phyloP scores from a whole-genome alignment of 257 asterid species.

The Craterostigma plantagineum region DNA sequence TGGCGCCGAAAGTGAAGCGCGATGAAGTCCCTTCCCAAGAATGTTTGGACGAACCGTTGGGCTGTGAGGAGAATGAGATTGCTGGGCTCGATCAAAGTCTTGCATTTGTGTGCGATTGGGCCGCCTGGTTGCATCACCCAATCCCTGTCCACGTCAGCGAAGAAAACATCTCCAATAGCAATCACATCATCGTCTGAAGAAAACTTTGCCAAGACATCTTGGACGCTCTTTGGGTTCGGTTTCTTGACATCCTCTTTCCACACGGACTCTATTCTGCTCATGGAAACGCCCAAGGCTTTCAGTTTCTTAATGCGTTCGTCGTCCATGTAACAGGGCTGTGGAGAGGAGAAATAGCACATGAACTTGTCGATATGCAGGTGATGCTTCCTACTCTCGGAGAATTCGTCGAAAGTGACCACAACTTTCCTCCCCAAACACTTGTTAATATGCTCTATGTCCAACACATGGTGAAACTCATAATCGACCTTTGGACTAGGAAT shows the following conservation, averaged over 20 bases:
- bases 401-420: conserved; percentile 77
- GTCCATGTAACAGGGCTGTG: conserved; percentile 73
- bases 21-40: conserved; percentile 64
- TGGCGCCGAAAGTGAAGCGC: conserved; percentile 96
- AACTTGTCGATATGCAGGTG: conserved; percentile 56
- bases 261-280: conserved; percentile 53
- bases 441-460: conserved; percentile 74
- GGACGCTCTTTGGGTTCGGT: conserved; percentile 38
- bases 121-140: conserved; percentile 98
- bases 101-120: conserved; percentile 74
- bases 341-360: conserved; percentile 76
- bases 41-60: conserved; percentile 86
- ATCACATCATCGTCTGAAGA: conserved; percentile 55
- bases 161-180: conserved; percentile 90
- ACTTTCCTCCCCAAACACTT: conserved; percentile 76
- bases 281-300: conserved; percentile 56
- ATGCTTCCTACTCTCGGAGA: conserved; percentile 39
- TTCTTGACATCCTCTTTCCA: conserved; percentile 90
- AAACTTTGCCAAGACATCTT: conserved; percentile 55
- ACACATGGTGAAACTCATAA: conserved; percentile 51
- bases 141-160: conserved; percentile 76
- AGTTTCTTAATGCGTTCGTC: conserved; percentile 77
- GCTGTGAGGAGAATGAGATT: conserved; percentile 84
- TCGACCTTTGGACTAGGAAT: conserved; percentile 84
- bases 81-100: conserved; percentile 78